Evolutionary conservation across 129 eudicot genomes (phyloP).

Genomic region (Logfia minima): DNA sequence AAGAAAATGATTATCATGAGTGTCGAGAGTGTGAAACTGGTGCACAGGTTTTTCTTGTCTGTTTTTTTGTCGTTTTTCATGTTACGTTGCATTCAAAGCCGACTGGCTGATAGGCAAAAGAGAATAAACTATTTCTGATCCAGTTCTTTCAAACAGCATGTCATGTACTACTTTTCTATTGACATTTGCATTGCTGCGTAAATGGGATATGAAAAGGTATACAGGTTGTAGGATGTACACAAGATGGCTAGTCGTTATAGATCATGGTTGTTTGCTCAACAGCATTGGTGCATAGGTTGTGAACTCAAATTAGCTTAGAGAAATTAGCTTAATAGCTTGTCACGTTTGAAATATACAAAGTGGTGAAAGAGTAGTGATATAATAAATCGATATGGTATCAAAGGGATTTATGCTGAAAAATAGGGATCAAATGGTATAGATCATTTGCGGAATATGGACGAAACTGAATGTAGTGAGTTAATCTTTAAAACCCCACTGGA

Average conservation of each 20-base stretch:
- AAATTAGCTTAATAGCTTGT: not conserved
- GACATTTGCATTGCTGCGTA: not conserved
- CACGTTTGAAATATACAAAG: not conserved
- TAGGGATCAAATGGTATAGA: not conserved
- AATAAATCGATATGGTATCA: not conserved
- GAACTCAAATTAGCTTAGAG: too few species aligned
- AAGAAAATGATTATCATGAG: slow-evolving; percentile 1
- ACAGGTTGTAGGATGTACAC: not conserved
- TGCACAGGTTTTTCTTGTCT: slow-evolving; percentile 4
- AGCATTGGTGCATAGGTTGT: not conserved
- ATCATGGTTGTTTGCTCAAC: not conserved
- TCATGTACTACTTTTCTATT: not conserved
- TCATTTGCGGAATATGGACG: not conserved
- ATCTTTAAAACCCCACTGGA: too few species aligned
- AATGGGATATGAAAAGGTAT: slow-evolving; percentile 2
- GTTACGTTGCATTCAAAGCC: not conserved
- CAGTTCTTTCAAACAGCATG: not conserved
- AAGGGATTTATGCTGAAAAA: too few species aligned
- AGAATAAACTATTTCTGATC: not conserved
- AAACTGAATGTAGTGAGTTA: not conserved
- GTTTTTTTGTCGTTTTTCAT: slow-evolving; percentile 1
- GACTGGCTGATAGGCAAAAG: too few species aligned
- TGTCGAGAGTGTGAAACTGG: slow-evolving; percentile 20
- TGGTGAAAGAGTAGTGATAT: not conserved
- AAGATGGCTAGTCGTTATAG: not conserved